A percentile compares a stretch with the other conserved stretches of the same genome.
These are phyloP conservation scores for Eucalyptus marginata DNA, from an alignment of 345 rosid genomes.

Conservation along the genomic window DNA sequence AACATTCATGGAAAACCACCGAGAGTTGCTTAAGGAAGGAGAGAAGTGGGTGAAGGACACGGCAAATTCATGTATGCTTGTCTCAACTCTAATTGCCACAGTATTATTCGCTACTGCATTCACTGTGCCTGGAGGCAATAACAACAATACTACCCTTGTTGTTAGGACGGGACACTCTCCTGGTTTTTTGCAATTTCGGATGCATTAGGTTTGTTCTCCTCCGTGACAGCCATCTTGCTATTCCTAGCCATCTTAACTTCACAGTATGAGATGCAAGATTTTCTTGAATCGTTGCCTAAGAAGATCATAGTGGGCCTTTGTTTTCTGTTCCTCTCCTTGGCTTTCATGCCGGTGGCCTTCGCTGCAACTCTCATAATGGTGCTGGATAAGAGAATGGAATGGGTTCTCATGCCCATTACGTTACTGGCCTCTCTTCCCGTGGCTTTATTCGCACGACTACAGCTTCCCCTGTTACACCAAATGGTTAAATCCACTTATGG, in stretches of 20 bases:
- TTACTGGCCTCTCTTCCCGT: neutral
- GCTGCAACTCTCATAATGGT: neutral
- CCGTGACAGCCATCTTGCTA: slow-evolving; percentile 1
- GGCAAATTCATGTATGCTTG: too few species aligned
- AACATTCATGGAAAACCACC: too few species aligned
- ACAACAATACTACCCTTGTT: neutral
- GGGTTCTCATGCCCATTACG: neutral
- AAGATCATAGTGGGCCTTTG: neutral
- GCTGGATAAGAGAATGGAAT: neutral
- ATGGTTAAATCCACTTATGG: neutral
- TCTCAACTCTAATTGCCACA: too few species aligned
- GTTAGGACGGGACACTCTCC: neutral
- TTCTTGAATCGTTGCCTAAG: neutral
- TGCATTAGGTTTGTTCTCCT: slow-evolving; percentile 1
- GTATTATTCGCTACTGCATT: too few species aligned
- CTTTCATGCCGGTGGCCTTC: neutral
- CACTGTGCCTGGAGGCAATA: too few species aligned
- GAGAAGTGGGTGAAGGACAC: too few species aligned
- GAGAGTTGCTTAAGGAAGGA: too few species aligned
- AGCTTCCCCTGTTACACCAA: neutral
- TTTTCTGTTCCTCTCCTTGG: neutral
- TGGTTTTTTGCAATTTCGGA: slow-evolving; percentile 12
- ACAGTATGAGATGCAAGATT: slow-evolving; percentile 3
- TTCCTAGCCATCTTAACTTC: neutral
- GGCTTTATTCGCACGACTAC: neutral